These are phyloP conservation scores for Pseudopyricularia cyperi DNA, from an alignment of 2,329 filamentous ascomycete species.

Conservation along the genomic window DNA sequence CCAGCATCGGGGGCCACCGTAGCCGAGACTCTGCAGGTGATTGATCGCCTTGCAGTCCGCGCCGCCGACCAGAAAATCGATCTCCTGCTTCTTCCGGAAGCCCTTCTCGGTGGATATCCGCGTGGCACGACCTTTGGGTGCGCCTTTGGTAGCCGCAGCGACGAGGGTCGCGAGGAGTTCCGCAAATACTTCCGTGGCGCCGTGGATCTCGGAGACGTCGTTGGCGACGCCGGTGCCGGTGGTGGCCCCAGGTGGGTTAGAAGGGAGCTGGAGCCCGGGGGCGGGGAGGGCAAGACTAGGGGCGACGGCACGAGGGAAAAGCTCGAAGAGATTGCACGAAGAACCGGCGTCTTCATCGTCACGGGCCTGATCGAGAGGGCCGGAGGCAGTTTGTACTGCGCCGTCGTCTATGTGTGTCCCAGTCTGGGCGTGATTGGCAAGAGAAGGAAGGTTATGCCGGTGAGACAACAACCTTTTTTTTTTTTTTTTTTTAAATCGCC, in stretches of 20 bases:
- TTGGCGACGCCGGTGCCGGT: slow-evolving; percentile 42
- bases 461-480: slow-evolving; percentile 31
- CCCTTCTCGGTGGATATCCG: slow-evolving; percentile 84
- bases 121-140: slow-evolving; percentile 68
- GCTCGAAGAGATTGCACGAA: slow-evolving; percentile 60
- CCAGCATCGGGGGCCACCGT: slow-evolving; percentile 37
- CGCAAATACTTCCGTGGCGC: slow-evolving; percentile 66
- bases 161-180: slow-evolving; percentile 67
- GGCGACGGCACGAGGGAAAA: slow-evolving; percentile 60
- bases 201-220: slow-evolving; percentile 73
- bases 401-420: slow-evolving; percentile 72
- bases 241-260: slow-evolving; percentile 62
- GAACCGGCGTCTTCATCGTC: slow-evolving; percentile 72
- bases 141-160: slow-evolving; percentile 54
- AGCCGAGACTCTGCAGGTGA: slow-evolving; percentile 48
- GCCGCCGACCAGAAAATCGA: slow-evolving; percentile 47
- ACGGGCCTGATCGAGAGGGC: slow-evolving; percentile 68
- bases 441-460: slow-evolving; percentile 83
- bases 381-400: slow-evolving; percentile 75
- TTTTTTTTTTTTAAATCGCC: background rate
- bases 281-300: slow-evolving; percentile 22
- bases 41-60: slow-evolving; percentile 47
- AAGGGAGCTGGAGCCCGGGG: slow-evolving; percentile 22
- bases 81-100: slow-evolving; percentile 81
- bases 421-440: slow-evolving; percentile 63